These are phyloP conservation scores for Amoebophrya sp. DNA, from an alignment of 169 alveolate genomes.

Conservation along the genomic window DNA sequence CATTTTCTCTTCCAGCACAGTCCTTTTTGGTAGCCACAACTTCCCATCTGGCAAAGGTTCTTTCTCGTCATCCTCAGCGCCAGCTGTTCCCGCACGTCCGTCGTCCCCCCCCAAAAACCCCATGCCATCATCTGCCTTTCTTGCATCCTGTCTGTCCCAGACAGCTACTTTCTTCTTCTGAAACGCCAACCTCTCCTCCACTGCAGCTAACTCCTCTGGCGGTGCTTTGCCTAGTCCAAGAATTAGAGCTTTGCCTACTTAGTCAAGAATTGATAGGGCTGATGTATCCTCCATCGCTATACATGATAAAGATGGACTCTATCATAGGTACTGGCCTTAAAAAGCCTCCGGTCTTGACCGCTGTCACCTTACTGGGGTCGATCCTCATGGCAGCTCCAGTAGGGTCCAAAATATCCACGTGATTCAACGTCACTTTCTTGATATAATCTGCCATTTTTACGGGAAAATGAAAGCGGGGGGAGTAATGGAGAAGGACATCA, in stretches of 20 bases:
- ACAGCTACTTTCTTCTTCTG: background rate
- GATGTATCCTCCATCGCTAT: too few species aligned
- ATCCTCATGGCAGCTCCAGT: background rate
- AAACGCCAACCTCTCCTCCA: background rate
- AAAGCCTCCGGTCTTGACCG: background rate
- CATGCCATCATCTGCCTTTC: background rate
- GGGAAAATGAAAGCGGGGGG: too few species aligned
- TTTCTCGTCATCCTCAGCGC: background rate
- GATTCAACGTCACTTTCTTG: background rate
- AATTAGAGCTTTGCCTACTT: too few species aligned
- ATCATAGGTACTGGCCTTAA: too few species aligned
- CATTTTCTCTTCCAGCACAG: background rate
- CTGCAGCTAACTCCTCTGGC: background rate
- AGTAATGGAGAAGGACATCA: too few species aligned
- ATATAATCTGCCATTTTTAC: background rate
- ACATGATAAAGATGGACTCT: too few species aligned
- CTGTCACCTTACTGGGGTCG: background rate
- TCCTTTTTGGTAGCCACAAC: background rate
- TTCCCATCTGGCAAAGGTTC: too few species aligned
- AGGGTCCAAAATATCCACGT: background rate
- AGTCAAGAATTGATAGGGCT: too few species aligned
- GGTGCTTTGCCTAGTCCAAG: background rate
- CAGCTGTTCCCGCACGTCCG: background rate
- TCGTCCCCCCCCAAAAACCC: background rate
- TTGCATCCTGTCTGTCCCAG: background rate